Percentiles rank a stretch among this genome's conserved stretches.
Conservation (phyloP, 345 rosid genomes). For the Xanthoceras sorbifolium region DNA sequence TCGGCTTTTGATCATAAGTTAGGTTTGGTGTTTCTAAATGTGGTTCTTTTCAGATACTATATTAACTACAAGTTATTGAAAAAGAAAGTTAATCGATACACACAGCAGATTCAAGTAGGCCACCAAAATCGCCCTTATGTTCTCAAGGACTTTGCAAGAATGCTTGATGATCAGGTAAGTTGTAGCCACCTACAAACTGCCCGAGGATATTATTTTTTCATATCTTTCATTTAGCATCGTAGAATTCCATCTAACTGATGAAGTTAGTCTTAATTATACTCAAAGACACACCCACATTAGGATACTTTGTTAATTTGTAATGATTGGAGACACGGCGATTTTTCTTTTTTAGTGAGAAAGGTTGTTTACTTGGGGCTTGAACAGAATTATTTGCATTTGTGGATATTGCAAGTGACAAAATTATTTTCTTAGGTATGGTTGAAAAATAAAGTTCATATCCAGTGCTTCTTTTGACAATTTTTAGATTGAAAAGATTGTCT, state of each 20-base stretch:
- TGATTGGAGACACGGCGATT: not conserved
- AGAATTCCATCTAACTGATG: not conserved
- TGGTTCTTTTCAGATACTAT: constrained; percentile 38
- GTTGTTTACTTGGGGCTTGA: not conserved
- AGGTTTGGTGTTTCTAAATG: not conserved
- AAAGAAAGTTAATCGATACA: constrained; percentile 52
- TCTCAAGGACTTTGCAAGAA: constrained; percentile 49
- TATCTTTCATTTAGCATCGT: not conserved
- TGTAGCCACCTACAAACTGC: not conserved
- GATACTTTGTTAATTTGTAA: not conserved
- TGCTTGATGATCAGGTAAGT: constrained; percentile 49
- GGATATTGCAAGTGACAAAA: not conserved
- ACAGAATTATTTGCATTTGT: not conserved
- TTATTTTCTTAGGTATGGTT: not conserved
- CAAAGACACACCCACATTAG: not conserved
- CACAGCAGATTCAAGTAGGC: constrained; percentile 35
- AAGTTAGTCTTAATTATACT: not conserved
- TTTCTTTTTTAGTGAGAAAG: too few relatives aligned
- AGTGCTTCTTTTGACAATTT: constrained; percentile 16
- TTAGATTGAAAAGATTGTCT: constrained; percentile 64
- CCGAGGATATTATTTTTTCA: not conserved
- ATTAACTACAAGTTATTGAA: constrained; percentile 52
- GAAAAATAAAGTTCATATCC: not conserved
- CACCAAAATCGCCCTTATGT: constrained; percentile 38
- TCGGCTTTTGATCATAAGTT: not conserved